Evolutionary conservation across 306 rosid genomes (phyloP).

Genomic region (Parietaria judaica): DNA sequence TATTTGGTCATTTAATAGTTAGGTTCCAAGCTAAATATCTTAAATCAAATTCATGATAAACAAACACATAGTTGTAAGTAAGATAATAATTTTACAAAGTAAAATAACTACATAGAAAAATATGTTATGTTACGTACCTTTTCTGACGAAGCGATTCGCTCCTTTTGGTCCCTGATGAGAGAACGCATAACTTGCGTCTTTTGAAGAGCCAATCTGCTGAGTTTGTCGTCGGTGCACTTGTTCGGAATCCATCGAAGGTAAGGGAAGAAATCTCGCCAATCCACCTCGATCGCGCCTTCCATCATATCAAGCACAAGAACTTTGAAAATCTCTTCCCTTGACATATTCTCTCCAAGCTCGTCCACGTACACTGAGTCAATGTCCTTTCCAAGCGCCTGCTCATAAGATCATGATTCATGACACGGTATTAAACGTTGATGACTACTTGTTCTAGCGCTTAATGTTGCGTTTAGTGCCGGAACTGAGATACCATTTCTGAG

Average conservation of each 20-base stretch:
- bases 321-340: conserved; percentile 49
- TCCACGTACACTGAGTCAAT: conserved; percentile 58
- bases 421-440: not conserved
- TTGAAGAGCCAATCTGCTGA: conserved; percentile 22
- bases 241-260: conserved; percentile 91
- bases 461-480: not conserved
- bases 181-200: conserved; percentile 54
- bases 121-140: too few relatives aligned
- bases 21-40: too few relatives aligned
- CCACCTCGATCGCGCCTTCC: conserved; percentile 96
- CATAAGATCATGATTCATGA: not conserved
- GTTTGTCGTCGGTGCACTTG: conserved; percentile 39
- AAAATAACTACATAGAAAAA: too few relatives aligned
- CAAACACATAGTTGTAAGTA: too few relatives aligned
- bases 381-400: conserved; percentile 60
- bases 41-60: too few relatives aligned
- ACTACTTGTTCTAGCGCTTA: not conserved
- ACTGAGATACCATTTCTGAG: too few relatives aligned
- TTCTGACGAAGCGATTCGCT: conserved; percentile 60
- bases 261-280: conserved; percentile 98
- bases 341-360: conserved; percentile 39
- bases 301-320: conserved; percentile 61
- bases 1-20: too few relatives aligned
- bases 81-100: too few relatives aligned
- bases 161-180: conserved; percentile 49